Percentiles rank a stretch among this genome's conserved stretches.
Evolutionary conservation across 2,329 filamentous ascomycete species (phyloP).

Genomic region (Aspergillus hortae): DNA sequence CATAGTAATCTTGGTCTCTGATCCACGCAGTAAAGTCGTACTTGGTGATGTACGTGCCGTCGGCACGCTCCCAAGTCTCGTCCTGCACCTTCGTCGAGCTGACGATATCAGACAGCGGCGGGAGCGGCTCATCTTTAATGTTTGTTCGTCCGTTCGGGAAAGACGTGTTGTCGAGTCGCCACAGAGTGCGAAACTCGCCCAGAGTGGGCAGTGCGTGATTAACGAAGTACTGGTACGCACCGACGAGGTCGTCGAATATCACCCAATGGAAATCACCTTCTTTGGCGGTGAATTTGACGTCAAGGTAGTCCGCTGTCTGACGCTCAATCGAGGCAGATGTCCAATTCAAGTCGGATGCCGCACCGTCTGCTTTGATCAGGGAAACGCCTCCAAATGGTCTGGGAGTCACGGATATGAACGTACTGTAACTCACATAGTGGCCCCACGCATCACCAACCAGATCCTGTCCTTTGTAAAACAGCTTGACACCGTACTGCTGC

Average conservation of each 20-base stretch:
- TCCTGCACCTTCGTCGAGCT: slow-evolving; percentile 50
- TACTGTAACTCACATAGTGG: slow-evolving; percentile 47
- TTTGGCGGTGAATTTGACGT: slow-evolving; percentile 46
- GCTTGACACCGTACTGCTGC: slow-evolving; percentile 36
- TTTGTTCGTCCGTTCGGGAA: slow-evolving; percentile 48
- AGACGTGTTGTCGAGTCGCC: slow-evolving; percentile 48
- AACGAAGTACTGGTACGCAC: slow-evolving; percentile 57
- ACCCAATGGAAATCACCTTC: slow-evolving; percentile 54
- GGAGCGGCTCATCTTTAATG: slow-evolving; percentile 45
- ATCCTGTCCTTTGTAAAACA: slow-evolving; percentile 42
- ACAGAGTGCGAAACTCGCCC: slow-evolving; percentile 51
- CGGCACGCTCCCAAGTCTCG: slow-evolving; percentile 50
- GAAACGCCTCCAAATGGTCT: too few species aligned
- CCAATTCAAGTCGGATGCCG: slow-evolving; percentile 46
- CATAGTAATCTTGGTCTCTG: slow-evolving; percentile 44
- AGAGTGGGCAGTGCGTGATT: slow-evolving; percentile 48
- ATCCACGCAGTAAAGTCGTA: slow-evolving; percentile 47
- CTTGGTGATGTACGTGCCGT: slow-evolving; percentile 52
- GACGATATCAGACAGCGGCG: slow-evolving; percentile 42
- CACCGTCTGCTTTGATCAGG: slow-evolving; percentile 37
- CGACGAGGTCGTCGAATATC: slow-evolving; percentile 46
- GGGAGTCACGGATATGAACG: slow-evolving; percentile 4
- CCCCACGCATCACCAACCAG: slow-evolving; percentile 40
- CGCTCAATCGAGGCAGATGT: slow-evolving; percentile 45
- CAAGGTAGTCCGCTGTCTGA: slow-evolving; percentile 43